Evolutionary conservation across 2,329 filamentous ascomycete genomes (phyloP).

Genomic region (Talaromyces atroroseus): DNA sequence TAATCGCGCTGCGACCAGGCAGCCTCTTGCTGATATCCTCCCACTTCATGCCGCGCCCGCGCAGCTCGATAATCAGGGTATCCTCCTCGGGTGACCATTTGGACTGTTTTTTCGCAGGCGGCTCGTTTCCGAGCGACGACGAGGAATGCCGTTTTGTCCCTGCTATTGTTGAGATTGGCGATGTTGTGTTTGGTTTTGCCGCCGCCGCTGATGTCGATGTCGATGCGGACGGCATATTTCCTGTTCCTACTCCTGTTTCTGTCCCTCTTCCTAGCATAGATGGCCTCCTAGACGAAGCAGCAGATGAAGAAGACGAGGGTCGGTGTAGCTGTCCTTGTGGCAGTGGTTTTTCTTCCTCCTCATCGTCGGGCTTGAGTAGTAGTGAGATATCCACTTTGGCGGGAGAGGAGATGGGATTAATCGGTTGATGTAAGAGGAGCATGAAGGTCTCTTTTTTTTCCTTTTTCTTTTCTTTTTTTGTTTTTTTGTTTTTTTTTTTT

Average conservation of each 20-base stretch:
- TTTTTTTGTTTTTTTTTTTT: too few species aligned
- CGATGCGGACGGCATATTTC: constrained; percentile 20
- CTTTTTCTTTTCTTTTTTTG: not conserved
- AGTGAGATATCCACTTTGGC: constrained; percentile 88
- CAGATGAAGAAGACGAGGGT: constrained; percentile 25
- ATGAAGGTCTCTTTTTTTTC: constrained; percentile 30
- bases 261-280: not conserved
- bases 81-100: constrained; percentile 96
- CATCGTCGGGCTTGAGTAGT: constrained; percentile 63
- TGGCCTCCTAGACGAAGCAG: constrained; percentile 5
- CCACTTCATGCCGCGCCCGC: constrained; percentile 94
- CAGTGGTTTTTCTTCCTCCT: constrained; percentile 29
- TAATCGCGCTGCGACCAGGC: constrained; percentile 86
- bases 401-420: constrained; percentile 44
- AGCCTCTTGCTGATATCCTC: constrained; percentile 92
- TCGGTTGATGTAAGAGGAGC: constrained; percentile 38
- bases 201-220: constrained; percentile 5
- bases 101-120: constrained; percentile 86
- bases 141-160: constrained; percentile 41
- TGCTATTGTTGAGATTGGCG: constrained; percentile 22
- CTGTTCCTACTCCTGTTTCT: constrained; percentile 15
- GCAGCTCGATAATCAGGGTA: constrained; percentile 84
- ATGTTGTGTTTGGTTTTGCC: constrained; percentile 17
- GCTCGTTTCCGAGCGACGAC: constrained; percentile 45
- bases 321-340: constrained; percentile 6